A percentile compares a stretch with the other conserved stretches of the same genome.
These are phyloP conservation scores for Clitocybe nebularis DNA, from an alignment of 1,284 basidiomycete species.

Conservation along the genomic window DNA sequence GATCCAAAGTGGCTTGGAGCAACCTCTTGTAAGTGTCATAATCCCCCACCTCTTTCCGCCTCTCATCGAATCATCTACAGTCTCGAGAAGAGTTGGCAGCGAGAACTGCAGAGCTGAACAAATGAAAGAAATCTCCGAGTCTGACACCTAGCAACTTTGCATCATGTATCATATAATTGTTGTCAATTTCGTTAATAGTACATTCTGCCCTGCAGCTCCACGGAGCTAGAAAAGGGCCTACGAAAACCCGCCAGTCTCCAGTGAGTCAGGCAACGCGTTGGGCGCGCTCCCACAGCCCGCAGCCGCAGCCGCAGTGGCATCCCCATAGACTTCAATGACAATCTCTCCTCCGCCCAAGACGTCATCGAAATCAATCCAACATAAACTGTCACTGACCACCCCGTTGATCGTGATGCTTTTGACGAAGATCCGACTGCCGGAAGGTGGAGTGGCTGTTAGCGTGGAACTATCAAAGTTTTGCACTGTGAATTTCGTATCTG, in stretches of 20 bases:
- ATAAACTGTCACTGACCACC: constrained; percentile 28
- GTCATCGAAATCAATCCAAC: constrained; percentile 41
- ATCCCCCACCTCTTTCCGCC: not conserved
- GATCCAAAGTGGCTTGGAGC: constrained; percentile 21
- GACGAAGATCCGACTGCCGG: constrained; percentile 37
- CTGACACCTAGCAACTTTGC: not conserved
- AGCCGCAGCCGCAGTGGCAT: constrained; percentile 29
- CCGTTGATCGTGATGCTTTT: constrained; percentile 42
- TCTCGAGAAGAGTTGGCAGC: constrained; percentile 54
- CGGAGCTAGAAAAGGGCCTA: not conserved
- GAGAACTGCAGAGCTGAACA: constrained; percentile 26
- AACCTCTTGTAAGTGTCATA: constrained; percentile 19
- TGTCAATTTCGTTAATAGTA: not conserved
- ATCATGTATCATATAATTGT: not conserved
- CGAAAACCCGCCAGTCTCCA: constrained; percentile 38
- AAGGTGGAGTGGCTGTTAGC: constrained; percentile 30
- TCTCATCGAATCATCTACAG: constrained; percentile 14
- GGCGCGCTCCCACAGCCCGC: constrained; percentile 34
- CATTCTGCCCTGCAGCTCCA: not conserved
- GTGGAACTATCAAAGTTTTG: constrained; percentile 34
- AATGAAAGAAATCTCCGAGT: constrained; percentile 12
- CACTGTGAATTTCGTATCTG: constrained; percentile 36
- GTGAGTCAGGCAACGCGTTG: constrained; percentile 33
- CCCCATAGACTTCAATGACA: constrained; percentile 37
- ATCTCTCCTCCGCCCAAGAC: constrained; percentile 38